These are phyloP conservation scores for Fusarium sp. DNA, from an alignment of 2,329 filamentous ascomycete genomes.

Conservation along the genomic window DNA sequence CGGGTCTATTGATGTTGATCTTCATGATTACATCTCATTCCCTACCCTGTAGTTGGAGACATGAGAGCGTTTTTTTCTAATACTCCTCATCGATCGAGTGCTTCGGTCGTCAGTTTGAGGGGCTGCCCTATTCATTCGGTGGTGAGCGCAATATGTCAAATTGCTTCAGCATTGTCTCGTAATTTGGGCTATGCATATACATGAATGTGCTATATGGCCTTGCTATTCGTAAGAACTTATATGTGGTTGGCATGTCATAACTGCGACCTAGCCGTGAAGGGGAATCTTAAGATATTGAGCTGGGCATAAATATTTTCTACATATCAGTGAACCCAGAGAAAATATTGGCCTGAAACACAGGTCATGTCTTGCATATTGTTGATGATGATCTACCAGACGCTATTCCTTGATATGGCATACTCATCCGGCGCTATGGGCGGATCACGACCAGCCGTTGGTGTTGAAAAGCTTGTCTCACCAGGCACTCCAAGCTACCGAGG, in stretches of 20 bases:
- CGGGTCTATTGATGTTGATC: conserved; percentile 20
- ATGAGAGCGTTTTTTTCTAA: not conserved
- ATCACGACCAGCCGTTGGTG: conserved; percentile 4
- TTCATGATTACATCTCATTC: not conserved
- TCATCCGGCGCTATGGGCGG: not conserved
- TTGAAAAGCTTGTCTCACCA: not conserved
- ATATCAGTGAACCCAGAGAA: not conserved
- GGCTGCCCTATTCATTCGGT: not conserved
- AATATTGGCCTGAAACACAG: not conserved
- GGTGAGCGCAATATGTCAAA: not conserved
- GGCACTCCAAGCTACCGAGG: not conserved
- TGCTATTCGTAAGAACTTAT: not conserved
- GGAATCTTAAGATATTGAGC: not conserved
- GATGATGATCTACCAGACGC: conserved; percentile 4
- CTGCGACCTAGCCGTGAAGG: not conserved
- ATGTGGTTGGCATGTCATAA: not conserved
- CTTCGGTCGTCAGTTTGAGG: not conserved
- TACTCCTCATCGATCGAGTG: not conserved
- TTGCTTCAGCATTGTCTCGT: not conserved
- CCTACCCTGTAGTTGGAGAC: conserved; percentile 23
- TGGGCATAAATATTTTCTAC: not conserved
- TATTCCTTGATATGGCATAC: conserved; percentile 6
- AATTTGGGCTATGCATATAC: not conserved
- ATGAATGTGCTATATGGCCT: not conserved
- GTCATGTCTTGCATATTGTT: not conserved